phyloP scores from a whole-genome alignment of 257 asterid genomes.

The Marsdenia floribunda region DNA sequence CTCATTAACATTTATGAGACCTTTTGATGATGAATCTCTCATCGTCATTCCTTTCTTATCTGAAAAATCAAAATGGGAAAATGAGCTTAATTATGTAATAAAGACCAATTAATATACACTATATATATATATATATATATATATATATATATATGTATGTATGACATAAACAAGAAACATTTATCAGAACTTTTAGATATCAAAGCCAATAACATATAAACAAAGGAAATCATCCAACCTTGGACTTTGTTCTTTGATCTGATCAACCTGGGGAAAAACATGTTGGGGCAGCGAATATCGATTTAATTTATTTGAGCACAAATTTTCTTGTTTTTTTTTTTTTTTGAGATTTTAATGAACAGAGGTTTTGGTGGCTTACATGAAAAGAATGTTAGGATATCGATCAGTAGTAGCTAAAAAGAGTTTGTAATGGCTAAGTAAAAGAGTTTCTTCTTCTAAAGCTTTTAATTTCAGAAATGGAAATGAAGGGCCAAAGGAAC shows the following conservation, averaged over 20 bases:
- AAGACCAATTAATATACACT: no score
- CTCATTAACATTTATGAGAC: slow-evolving; percentile 38
- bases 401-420: neutral
- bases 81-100: no score
- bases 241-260: slow-evolving; percentile 20
- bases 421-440: neutral
- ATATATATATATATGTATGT: no score
- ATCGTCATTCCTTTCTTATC: slow-evolving; percentile 29
- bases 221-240: slow-evolving; percentile 23
- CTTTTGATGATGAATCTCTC: slow-evolving; percentile 7
- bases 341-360: neutral
- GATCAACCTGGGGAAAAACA: slow-evolving; percentile 35
- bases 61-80: slow-evolving; percentile 19
- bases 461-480: neutral
- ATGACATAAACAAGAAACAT: no score
- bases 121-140: no score
- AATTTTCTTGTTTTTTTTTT: no score
- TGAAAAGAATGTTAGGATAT: neutral
- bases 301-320: neutral
- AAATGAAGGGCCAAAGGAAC: neutral
- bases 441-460: slow-evolving; percentile 6
- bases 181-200: no score
- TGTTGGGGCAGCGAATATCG: slow-evolving; percentile 15
- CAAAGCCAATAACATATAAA: no score
- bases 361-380: slow-evolving; percentile 2